Percentiles rank a stretch among this genome's conserved stretches.
Conservation (phyloP, 179 eudicot genomes). For the Dionaea muscipula region DNA sequence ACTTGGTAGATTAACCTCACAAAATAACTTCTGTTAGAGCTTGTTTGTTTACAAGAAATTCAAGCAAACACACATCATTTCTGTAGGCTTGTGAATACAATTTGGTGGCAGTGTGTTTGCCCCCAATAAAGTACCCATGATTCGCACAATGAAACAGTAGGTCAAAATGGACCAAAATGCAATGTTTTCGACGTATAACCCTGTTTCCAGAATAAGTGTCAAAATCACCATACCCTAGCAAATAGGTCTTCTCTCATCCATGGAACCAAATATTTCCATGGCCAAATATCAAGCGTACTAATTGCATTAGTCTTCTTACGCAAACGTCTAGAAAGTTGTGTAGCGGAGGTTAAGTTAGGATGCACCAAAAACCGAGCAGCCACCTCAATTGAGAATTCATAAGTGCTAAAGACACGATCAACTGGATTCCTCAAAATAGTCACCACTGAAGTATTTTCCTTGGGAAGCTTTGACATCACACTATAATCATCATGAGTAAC, state of each 20-base stretch:
- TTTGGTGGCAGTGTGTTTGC: no score
- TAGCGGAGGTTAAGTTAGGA: conserved; percentile 73
- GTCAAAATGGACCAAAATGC: no score
- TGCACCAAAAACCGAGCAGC: conserved; percentile 91
- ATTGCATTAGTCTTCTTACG: conserved; percentile 42
- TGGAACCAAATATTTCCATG: conserved; percentile 96
- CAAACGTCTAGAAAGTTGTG: conserved; percentile 38
- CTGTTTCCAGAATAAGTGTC: background rate
- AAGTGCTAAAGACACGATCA: conserved; percentile 89
- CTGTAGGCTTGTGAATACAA: no score
- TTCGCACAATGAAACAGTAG: no score
- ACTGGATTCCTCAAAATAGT: conserved; percentile 86
- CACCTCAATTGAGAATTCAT: conserved; percentile 86
- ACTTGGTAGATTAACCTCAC: no score
- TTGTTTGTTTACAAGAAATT: no score
- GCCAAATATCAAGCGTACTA: conserved; percentile 93
- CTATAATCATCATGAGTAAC: conserved; percentile 89
- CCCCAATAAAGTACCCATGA: no score
- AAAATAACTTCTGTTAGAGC: no score
- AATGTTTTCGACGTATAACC: no score
- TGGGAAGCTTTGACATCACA: conserved; percentile 69
- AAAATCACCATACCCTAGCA: conserved; percentile 53
- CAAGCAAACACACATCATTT: no score
- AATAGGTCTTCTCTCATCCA: conserved; percentile 99
- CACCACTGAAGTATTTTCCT: conserved; percentile 65